A percentile compares a stretch with the other conserved stretches of the same genome.
These are phyloP conservation scores for Fermentozyma sake DNA, from an alignment of 1,139 yeast species.

Conservation along the genomic window DNA sequence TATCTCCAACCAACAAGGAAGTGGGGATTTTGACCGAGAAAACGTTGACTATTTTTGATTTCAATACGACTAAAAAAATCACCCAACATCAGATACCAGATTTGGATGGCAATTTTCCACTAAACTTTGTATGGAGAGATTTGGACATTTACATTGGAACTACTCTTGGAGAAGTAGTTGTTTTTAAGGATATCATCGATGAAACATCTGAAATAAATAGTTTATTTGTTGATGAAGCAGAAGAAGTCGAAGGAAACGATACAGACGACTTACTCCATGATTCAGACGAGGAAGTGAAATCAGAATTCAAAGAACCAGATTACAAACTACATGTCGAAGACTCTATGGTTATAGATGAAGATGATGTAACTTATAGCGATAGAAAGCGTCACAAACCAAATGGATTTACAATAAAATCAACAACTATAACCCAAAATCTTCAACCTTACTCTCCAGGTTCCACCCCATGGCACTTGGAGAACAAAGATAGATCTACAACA, in stretches of 20 bases:
- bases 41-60: constrained; percentile 54
- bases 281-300: constrained; percentile 13
- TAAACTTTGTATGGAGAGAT: constrained; percentile 23
- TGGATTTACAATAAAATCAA: constrained; percentile 9
- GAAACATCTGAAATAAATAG: constrained; percentile 8
- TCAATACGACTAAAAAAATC: constrained; percentile 22
- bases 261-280: constrained; percentile 18
- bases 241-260: constrained; percentile 22
- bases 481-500: constrained; percentile 21
- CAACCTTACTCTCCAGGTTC: constrained; percentile 70
- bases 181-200: constrained; percentile 28
- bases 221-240: constrained; percentile 28
- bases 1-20: constrained; percentile 58
- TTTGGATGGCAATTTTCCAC: constrained; percentile 11
- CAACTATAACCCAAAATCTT: constrained; percentile 7
- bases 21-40: constrained; percentile 56
- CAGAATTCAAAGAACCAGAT: constrained; percentile 7
- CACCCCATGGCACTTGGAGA: constrained; percentile 66
- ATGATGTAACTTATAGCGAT: constrained; percentile 17
- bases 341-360: constrained; percentile 36
- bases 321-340: constrained; percentile 24
- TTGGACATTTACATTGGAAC: constrained; percentile 45
- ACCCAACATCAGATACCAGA: constrained; percentile 14
- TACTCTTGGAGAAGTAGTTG: constrained; percentile 46
- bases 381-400: constrained; percentile 26